Conservation (phyloP, 2,329 filamentous ascomycete genomes). For the Grosmannia clavigera region DNA sequence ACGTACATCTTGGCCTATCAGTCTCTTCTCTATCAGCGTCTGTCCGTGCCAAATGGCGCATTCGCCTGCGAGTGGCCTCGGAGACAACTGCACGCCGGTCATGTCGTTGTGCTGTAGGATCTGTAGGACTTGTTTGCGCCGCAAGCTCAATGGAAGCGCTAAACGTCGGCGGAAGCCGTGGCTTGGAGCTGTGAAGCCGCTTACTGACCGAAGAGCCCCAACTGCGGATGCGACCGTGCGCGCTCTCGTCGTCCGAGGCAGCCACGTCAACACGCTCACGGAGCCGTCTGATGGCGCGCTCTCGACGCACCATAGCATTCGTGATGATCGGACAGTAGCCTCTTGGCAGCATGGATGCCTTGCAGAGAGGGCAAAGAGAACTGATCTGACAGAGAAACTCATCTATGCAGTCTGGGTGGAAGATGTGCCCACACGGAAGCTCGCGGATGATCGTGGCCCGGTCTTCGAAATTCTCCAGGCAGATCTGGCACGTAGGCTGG, state of each 20-base stretch:
- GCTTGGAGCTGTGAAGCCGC: conserved; percentile 9
- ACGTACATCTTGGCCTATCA: conserved; percentile 12
- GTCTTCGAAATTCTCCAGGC: conserved; percentile 66
- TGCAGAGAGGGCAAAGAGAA: conserved; percentile 85
- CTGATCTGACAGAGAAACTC: conserved; percentile 66
- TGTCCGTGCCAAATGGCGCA: conserved; percentile 18
- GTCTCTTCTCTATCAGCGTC: conserved; percentile 10
- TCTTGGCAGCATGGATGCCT: conserved; percentile 63
- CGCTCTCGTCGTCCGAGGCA: conserved; percentile 19
- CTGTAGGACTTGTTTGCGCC: background rate
- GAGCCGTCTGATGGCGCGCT: conserved; percentile 53
- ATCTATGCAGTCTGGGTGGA: conserved; percentile 86
- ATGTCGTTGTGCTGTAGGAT: background rate
- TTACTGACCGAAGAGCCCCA: conserved; percentile 14
- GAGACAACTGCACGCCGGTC: background rate
- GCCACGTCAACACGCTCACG: conserved; percentile 39
- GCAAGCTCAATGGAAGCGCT: conserved; percentile 12
- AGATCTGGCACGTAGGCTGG: conserved; percentile 83
- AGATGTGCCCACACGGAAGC: conserved; percentile 83
- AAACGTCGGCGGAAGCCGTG: conserved; percentile 1
- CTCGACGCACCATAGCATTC: conserved; percentile 75
- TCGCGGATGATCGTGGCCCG: conserved; percentile 65
- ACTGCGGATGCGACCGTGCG: conserved; percentile 4
- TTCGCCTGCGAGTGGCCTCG: conserved; percentile 14
- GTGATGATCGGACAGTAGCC: conserved; percentile 60